Base-by-base conservation (phyloP, 257 asterid species). In the Plantago major region DNA sequence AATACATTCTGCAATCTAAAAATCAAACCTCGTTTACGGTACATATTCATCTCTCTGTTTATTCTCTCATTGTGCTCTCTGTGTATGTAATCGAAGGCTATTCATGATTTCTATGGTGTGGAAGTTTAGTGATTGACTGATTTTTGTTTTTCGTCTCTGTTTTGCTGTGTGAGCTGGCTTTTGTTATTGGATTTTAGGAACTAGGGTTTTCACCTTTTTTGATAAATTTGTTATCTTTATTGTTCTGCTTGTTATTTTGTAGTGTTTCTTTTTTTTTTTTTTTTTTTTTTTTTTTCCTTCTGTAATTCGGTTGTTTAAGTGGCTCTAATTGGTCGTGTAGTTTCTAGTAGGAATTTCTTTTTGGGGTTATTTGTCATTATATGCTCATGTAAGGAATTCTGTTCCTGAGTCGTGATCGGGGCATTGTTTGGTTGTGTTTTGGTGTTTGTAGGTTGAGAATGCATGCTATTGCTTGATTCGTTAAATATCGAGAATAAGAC, bases 401-500 rank as follows among this genome's bases (percentile, higher is more conserved):
- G 40, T 33, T 33, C 40, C 8, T 5, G 40, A 33, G 40, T 33
- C 3, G 40, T 33, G 40, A 33, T 33, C 40, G 3, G 40, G 40
- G 8, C 3, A 33, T n/a, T n/a, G n/a, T n/a, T n/a, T n/a, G n/a
- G n/a, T 22, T 22, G 58, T 52, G 40, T 37, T 11, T 53, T 53
- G 17, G 13, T 12, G 17, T 53, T 53, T 53, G 19, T 40, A 53
- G 58, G 58, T 53, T 5, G 19, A 53, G 42, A 53, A 53, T 53
- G 19, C 58, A 4, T 19, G 42, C 42, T 53, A 53, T 53, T 53
- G 42, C 19, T 53, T 53, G 88, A 76, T 69, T 70, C 62, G 62
- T 40, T 64, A 45, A 46, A 55, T 46, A 49, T 53, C 43, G 49
- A 42, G 60, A 60, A 54, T 78, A 55, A 54, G 75, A 61, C 55